These are phyloP conservation scores for Colletotrichum sp. DNA, from an alignment of 2,329 filamentous ascomycete species.

Conservation along the genomic window DNA sequence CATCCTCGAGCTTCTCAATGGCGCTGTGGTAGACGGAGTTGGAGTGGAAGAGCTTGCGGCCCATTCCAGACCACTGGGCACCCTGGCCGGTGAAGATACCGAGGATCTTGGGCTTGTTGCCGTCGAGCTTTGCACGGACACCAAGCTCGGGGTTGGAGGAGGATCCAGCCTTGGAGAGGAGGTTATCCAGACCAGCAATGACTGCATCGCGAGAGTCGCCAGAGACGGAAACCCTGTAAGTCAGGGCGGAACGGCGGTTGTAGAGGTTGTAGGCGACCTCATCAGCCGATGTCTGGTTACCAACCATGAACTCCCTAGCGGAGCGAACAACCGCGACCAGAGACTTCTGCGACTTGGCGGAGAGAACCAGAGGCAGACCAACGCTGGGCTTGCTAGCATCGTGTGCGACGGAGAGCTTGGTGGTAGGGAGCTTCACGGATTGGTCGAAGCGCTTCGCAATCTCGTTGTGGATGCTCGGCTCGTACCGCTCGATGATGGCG, in stretches of 20 bases:
- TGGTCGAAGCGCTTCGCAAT: slow-evolving; percentile 11
- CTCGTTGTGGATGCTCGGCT: slow-evolving; percentile 9
- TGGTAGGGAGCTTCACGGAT: neutral
- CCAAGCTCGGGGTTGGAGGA: slow-evolving; percentile 12
- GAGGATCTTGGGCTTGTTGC: slow-evolving; percentile 20
- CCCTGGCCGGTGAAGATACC: slow-evolving; percentile 40
- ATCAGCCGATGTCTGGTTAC: neutral
- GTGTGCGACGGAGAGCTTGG: neutral
- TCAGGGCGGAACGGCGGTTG: slow-evolving; percentile 8
- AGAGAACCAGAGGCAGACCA: slow-evolving; percentile 4
- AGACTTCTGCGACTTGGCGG: slow-evolving; percentile 19
- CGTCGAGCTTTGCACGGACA: slow-evolving; percentile 12
- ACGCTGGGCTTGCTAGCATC: neutral
- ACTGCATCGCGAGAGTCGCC: neutral
- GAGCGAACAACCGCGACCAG: slow-evolving; percentile 2
- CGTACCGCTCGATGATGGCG: slow-evolving; percentile 23
- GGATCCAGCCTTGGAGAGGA: slow-evolving; percentile 6
- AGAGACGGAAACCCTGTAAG: slow-evolving; percentile 3
- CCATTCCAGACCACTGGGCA: slow-evolving; percentile 38
- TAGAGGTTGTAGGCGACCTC: slow-evolving; percentile 14
- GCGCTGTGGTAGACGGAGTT: slow-evolving; percentile 6
- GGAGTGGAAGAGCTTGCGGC: slow-evolving; percentile 24
- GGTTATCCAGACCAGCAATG: neutral
- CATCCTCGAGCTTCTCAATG: slow-evolving; percentile 23
- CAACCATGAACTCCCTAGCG: slow-evolving; percentile 7